Evolutionary conservation across 495 filamentous ascomycete species (phyloP), one percentile per base, ranked within the genome.

Genomic region (Rusavskia elegans): DNA sequence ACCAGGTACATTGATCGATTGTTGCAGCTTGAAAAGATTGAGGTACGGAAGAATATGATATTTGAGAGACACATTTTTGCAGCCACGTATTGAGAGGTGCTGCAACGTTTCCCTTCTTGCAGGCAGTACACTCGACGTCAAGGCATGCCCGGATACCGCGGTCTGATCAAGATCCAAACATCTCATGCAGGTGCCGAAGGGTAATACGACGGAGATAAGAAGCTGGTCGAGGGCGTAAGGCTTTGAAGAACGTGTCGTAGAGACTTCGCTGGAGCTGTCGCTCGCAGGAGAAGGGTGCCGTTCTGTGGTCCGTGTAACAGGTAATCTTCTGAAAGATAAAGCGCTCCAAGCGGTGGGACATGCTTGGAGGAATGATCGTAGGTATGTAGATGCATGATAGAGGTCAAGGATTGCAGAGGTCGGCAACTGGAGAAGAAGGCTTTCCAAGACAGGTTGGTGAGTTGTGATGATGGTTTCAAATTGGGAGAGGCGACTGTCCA

Each of bases 21-120:
- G 50, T 53, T 75, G 72, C 5, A 75, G 57, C 8, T 66, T 64
- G 51, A 68, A 73, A 67, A 76, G 66, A 42, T 68, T 69, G 17
- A 81, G 63, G 51, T 73, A 81, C 3, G 78, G 77, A 35, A 80
- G 69, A 51, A 81, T 74, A 51, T 81, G 77, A 56, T 81, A 81
- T 61, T 81, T 81, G 45, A 81, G 65, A 17, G 77, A 80, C 30
- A 81, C 78, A 63, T 81, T 78, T 61, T 81, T 80, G 70, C 78
- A 81, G 8, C 77, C 78, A 9, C 78, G 71, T 36, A 80, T 72
- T 5, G 77, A 81, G 19, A 81, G 66, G 55, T 81, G 77, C 57
- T 76, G 69, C 49, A 81, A 55, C 0, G 73, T 76, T 48, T 72
- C 68, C 27, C 70, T 66, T 32, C 74, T 69, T n/a, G 71, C 64